Evolutionary conservation across 805 yeast species (phyloP).

Genomic region (Spathaspora passalidarum): DNA sequence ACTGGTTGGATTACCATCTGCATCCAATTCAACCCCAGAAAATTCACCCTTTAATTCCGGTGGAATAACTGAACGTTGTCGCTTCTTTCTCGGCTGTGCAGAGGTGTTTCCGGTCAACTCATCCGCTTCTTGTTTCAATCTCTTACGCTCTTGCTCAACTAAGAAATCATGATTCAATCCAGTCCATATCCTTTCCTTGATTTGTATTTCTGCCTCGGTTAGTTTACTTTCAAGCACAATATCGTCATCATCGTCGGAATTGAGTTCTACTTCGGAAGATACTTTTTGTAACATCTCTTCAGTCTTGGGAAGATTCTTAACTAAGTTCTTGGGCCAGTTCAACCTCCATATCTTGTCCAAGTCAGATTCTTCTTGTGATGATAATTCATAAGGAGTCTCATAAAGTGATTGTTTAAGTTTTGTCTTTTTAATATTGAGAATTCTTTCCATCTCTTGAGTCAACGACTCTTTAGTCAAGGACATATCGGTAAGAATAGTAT

Average conservation of each 20-base stretch:
- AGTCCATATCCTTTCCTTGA: constrained; percentile 86
- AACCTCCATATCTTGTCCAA: constrained; percentile 18
- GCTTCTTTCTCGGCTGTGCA: constrained; percentile 38
- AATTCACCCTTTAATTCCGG: constrained; percentile 19
- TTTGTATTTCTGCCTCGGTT: constrained; percentile 61
- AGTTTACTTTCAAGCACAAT: constrained; percentile 64
- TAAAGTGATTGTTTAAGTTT: constrained; percentile 18
- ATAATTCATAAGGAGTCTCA: constrained; percentile 28
- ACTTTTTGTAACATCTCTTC: constrained; percentile 49
- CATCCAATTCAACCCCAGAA: constrained; percentile 41
- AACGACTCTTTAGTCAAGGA: constrained; percentile 6
- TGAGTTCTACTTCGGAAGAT: constrained; percentile 57
- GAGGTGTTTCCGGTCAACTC: constrained; percentile 72
- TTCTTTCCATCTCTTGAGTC: constrained; percentile 8
- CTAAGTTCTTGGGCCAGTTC: constrained; percentile 45
- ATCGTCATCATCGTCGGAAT: constrained; percentile 73
- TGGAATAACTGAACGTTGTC: constrained; percentile 19
- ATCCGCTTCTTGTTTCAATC: constrained; percentile 84
- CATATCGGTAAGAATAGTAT: constrained; percentile 7
- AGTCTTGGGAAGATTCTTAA: constrained; percentile 53
- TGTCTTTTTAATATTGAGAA: constrained; percentile 11
- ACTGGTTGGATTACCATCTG: constrained; percentile 42
- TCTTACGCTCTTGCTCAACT: constrained; percentile 78
- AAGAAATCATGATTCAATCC: constrained; percentile 85
- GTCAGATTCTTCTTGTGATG: constrained; percentile 15